A percentile compares a stretch with the other conserved stretches of the same genome.
These are phyloP conservation scores for Chrysoporthe puriensis DNA, from an alignment of 2,329 filamentous ascomycete genomes.

Conservation along the genomic window DNA sequence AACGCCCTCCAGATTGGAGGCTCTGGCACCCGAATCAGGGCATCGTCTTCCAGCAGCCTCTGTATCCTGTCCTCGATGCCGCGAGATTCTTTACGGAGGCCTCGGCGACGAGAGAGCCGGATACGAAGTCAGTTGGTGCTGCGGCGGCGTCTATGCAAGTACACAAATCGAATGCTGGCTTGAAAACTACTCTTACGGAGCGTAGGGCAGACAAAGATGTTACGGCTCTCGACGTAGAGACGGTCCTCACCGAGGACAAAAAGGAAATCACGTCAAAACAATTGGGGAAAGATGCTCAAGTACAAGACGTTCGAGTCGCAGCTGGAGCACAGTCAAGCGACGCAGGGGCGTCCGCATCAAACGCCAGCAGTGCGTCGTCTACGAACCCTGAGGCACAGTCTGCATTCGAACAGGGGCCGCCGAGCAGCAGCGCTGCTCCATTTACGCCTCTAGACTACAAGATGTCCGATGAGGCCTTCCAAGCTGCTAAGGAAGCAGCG, in stretches of 20 bases:
- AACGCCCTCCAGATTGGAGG: constrained; percentile 30
- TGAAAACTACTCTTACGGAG: neutral
- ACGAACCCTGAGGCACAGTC: neutral
- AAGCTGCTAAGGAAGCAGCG: constrained; percentile 51
- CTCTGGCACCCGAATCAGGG: constrained; percentile 45
- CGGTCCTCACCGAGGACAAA: too few species aligned
- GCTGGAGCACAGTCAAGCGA: neutral
- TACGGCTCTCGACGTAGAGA: neutral
- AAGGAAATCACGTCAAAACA: neutral
- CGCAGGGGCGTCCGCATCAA: neutral
- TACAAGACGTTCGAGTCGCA: neutral
- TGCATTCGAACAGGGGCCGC: neutral
- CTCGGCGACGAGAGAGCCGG: constrained; percentile 11
- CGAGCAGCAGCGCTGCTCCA: constrained; percentile 37
- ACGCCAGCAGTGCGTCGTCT: neutral
- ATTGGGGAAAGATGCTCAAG: neutral
- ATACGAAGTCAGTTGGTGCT: neutral
- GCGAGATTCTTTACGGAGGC: constrained; percentile 28
- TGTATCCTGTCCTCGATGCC: constrained; percentile 33
- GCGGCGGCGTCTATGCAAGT: neutral
- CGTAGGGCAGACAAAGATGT: neutral
- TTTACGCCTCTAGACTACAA: constrained; percentile 48
- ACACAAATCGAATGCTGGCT: neutral
- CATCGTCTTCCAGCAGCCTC: constrained; percentile 41
- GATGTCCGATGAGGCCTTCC: constrained; percentile 51